A percentile compares a stretch with the other conserved stretches of the same genome.
Conservation (phyloP, 331 rosid genomes). For the Quercus lobata region DNA sequence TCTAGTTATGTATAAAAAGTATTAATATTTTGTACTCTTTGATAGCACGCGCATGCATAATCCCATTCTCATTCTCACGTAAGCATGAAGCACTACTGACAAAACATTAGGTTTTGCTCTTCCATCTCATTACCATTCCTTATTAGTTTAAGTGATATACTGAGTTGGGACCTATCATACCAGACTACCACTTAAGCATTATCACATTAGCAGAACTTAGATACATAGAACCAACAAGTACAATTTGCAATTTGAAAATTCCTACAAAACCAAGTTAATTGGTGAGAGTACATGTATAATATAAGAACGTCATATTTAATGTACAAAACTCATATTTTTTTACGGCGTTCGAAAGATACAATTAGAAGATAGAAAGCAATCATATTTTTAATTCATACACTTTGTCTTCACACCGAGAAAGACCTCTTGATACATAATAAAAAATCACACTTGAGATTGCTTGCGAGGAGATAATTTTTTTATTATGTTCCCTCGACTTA, state of each 20-base stretch:
- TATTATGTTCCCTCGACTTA: neutral
- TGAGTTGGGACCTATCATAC: neutral
- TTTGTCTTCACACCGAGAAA: no score
- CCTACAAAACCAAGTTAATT: no score
- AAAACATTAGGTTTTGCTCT: neutral
- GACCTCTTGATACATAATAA: no score
- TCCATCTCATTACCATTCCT: neutral
- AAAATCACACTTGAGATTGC: neutral
- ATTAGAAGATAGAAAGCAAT: no score
- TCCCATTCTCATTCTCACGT: constrained; percentile 10
- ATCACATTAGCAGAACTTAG: no score
- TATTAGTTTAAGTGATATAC: neutral
- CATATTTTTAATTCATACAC: neutral
- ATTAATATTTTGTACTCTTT: neutral
- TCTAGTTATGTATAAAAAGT: neutral
- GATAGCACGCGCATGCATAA: constrained; percentile 2
- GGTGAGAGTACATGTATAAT: no score
- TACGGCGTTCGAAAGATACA: no score
- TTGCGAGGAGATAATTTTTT: neutral
- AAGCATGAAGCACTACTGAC: constrained; percentile 16
- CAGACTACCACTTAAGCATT: neutral
- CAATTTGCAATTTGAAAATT: no score
- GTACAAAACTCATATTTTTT: no score
- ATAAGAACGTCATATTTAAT: no score
- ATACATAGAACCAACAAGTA: no score